These are phyloP conservation scores for Geoglossum glabrum DNA, from an alignment of 495 filamentous ascomycete genomes.

Conservation along the genomic window DNA sequence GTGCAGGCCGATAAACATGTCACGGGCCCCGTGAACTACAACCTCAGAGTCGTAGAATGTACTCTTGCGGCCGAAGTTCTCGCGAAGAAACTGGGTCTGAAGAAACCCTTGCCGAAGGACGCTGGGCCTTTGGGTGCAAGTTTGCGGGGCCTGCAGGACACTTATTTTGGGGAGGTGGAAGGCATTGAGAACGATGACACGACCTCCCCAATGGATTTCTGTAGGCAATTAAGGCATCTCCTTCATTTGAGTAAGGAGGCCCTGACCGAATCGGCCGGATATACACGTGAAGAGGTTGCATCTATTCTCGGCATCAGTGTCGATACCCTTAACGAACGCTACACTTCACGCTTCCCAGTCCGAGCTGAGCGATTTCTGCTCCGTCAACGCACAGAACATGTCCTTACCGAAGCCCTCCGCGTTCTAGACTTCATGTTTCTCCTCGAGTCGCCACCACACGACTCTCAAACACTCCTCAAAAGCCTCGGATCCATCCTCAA, in stretches of 20 bases:
- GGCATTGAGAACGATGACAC: conserved; percentile 22
- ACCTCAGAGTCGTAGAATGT: conserved; percentile 89
- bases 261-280: conserved; percentile 56
- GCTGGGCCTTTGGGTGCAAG: conserved; percentile 66
- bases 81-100: conserved; percentile 37
- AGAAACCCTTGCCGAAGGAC: conserved; percentile 44
- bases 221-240: conserved; percentile 48
- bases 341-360: conserved; percentile 69
- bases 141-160: conserved; percentile 68
- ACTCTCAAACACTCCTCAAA: conserved; percentile 36
- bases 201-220: conserved; percentile 20
- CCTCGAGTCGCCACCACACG: conserved; percentile 25
- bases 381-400: conserved; percentile 68
- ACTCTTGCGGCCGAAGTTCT: conserved; percentile 68
- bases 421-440: conserved; percentile 66
- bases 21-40: conserved; percentile 83
- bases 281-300: conserved; percentile 77
- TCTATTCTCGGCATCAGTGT: conserved; percentile 45
- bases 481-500: conserved; percentile 74
- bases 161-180: conserved; percentile 47
- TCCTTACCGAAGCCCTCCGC: conserved; percentile 72
- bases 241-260: conserved; percentile 40
- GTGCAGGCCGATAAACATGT: conserved; percentile 87
- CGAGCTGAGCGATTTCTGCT: conserved; percentile 78
- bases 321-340: conserved; percentile 47